A percentile compares a stretch with the other conserved stretches of the same genome.
Evolutionary conservation across 495 filamentous ascomycete species (phyloP).

Genomic region (Friedmanniomyces simplex): DNA sequence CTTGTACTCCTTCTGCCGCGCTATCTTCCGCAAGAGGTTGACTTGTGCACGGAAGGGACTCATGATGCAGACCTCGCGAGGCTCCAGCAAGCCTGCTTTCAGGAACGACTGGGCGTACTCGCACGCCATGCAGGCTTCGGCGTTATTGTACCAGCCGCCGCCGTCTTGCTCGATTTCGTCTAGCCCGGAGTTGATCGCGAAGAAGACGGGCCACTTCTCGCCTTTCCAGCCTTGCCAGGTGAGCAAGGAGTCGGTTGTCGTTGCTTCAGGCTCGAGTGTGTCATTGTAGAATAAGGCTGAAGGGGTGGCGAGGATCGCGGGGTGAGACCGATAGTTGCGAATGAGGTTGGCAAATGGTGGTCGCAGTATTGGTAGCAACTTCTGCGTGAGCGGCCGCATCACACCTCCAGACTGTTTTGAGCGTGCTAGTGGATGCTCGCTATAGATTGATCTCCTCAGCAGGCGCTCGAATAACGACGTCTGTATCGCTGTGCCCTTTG

Average conservation of each 20-base stretch:
- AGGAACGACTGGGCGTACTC: conserved; percentile 35
- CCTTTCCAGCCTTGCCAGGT: conserved; percentile 42
- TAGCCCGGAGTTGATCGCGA: conserved; percentile 34
- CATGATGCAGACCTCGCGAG: conserved; percentile 44
- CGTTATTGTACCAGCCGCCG: conserved; percentile 44
- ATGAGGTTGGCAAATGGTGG: conserved; percentile 45
- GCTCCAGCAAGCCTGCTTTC: conserved; percentile 26
- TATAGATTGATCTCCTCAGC: conserved; percentile 37
- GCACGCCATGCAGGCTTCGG: conserved; percentile 39
- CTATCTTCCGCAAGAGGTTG: conserved; percentile 31
- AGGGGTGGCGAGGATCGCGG: conserved; percentile 45
- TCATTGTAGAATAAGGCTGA: conserved; percentile 44
- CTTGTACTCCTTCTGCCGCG: conserved; percentile 21
- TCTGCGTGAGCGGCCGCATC: conserved; percentile 16
- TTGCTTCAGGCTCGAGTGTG: conserved; percentile 41
- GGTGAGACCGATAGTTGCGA: conserved; percentile 51
- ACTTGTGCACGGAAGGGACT: conserved; percentile 46
- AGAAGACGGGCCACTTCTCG: conserved; percentile 40
- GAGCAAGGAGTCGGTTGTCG: conserved; percentile 28
- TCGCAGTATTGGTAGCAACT: conserved; percentile 32
- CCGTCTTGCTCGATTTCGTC: conserved; percentile 44
- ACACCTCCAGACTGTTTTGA: conserved; percentile 18
- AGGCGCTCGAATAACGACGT: conserved; percentile 44
- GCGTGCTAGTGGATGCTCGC: conserved; percentile 39
- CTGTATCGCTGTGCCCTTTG: conserved; percentile 31